Evolutionary conservation across 805 yeast genomes (phyloP).

Genomic region (Sungouiella blattae): DNA sequence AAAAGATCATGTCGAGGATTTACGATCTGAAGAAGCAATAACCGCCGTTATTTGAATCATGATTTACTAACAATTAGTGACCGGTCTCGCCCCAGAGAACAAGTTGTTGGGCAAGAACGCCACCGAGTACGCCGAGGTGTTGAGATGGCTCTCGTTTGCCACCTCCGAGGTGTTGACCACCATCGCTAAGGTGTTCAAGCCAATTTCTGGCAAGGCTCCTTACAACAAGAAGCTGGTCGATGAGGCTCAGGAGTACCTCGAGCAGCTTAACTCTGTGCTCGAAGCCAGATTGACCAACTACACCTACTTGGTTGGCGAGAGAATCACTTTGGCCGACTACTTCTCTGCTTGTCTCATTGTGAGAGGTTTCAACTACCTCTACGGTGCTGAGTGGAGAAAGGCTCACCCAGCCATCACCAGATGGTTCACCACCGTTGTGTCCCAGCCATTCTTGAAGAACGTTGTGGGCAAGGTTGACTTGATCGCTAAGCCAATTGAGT

Average conservation of each 20-base stretch:
- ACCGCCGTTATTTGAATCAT: not conserved
- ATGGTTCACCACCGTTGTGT: conserved; percentile 63
- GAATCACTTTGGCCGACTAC: conserved; percentile 61
- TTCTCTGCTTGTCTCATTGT: conserved; percentile 45
- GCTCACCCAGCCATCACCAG: conserved; percentile 60
- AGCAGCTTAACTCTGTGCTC: conserved; percentile 37
- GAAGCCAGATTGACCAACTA: conserved; percentile 57
- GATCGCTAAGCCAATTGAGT: conserved; percentile 65
- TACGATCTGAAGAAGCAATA: conserved; percentile 43
- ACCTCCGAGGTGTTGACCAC: conserved; percentile 60
- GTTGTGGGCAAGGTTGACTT: conserved; percentile 52
- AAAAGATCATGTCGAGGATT: conserved; percentile 69
- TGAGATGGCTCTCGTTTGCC: conserved; percentile 76
- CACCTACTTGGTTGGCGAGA: conserved; percentile 71
- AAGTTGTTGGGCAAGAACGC: conserved; percentile 63
- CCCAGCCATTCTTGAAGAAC: conserved; percentile 45
- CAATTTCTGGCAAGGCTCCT: conserved; percentile 62
- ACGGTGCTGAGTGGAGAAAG: conserved; percentile 64
- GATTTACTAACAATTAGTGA: conserved; percentile 35
- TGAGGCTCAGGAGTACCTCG: conserved; percentile 33
- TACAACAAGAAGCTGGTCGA: conserved; percentile 75
- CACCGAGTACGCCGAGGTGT: conserved; percentile 59
- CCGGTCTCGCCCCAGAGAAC: conserved; percentile 35
- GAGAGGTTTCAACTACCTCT: conserved; percentile 57
- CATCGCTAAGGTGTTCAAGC: conserved; percentile 48